Evolutionary conservation across 352 stramenopile genomes (phyloP), one percentile per base, ranked within the genome.

Genomic region (Globisporangium nodosum): DNA sequence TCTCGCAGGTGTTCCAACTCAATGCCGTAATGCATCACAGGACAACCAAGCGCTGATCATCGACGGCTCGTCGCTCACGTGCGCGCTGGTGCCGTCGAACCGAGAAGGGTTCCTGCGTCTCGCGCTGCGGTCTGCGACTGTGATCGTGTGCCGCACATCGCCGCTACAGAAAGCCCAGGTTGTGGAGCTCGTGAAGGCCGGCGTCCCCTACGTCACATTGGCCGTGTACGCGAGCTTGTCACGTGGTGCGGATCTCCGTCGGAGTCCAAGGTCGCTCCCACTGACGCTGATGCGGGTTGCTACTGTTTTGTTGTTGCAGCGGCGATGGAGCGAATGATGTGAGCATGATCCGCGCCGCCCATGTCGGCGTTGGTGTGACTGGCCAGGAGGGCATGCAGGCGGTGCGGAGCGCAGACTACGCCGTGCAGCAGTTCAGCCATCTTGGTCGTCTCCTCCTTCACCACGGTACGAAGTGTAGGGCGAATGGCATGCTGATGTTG

Each of bases 321-420:
- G 97, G 97, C n/a, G 97, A 99, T 73, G 97, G 97, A 30, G 97
- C 97, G 11, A 99, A 99, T 63, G 97, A 99, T 68, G 96, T 99
- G 31, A 97, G 94, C 40, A 99, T 99, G 97, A 99, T 99, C 64
- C 96, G 98, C 58, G 94, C 96, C 57, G 97, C 97, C n/a, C 96
- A 99, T 58, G 92, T 99, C 52, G 97, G 97, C 15, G 88, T 99
- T 20, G 97, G 97, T 11, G 98, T 99, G 45, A 97, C 87, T 57
- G 97, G 97, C 0, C 88, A 99, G 66, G 97, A 99, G 76, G 97
- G 97, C 3, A 89, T 91, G 77, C 85, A 95, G 61, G 85, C 85
- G 1, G 77, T 95, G 35, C 74, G 80, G 53, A 92, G 77, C 54
- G 75, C 81, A 30, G 85, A 95, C 57, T 93, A 92, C 48, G 76